Evolutionary conservation across 495 filamentous ascomycete genomes (phyloP).

Genomic region (Talaromyces liani): DNA sequence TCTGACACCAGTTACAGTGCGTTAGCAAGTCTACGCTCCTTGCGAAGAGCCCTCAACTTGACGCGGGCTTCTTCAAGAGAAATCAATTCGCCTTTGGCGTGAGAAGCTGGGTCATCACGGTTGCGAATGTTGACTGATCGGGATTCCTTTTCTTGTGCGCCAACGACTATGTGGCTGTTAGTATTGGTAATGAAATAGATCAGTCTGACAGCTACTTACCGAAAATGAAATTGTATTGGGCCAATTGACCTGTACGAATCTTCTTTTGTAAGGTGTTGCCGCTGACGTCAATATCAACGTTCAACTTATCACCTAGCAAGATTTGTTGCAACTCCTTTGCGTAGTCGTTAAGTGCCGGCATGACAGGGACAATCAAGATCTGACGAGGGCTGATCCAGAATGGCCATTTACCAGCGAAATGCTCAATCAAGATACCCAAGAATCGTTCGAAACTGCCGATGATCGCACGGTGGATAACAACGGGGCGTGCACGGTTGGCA

Average conservation of each 20-base stretch:
- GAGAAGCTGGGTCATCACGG: conserved; percentile 76
- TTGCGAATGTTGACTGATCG: conserved; percentile 84
- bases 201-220: conserved; percentile 36
- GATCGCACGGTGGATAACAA: conserved; percentile 96
- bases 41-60: conserved; percentile 64
- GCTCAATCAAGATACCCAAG: conserved; percentile 86
- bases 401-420: conserved; percentile 96
- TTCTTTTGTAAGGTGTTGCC: conserved; percentile 97
- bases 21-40: conserved; percentile 54
- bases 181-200: background rate
- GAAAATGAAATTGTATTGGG: conserved; percentile 89
- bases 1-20: conserved; percentile 20
- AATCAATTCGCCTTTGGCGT: conserved; percentile 65
- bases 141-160: conserved; percentile 69
- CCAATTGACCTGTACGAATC: conserved; percentile 78
- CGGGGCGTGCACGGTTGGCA: conserved; percentile 77
- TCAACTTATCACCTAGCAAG: conserved; percentile 48
- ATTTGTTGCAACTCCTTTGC: conserved; percentile 69
- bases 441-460: conserved; percentile 92
- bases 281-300: conserved; percentile 79
- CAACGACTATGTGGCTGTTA: conserved; percentile 55
- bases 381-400: conserved; percentile 96
- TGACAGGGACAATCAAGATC: conserved; percentile 86
- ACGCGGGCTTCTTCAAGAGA: conserved; percentile 67
- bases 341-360: conserved; percentile 77